phyloP scores from a whole-genome alignment of 495 filamentous ascomycete species.

The Xylaria palmicola region DNA sequence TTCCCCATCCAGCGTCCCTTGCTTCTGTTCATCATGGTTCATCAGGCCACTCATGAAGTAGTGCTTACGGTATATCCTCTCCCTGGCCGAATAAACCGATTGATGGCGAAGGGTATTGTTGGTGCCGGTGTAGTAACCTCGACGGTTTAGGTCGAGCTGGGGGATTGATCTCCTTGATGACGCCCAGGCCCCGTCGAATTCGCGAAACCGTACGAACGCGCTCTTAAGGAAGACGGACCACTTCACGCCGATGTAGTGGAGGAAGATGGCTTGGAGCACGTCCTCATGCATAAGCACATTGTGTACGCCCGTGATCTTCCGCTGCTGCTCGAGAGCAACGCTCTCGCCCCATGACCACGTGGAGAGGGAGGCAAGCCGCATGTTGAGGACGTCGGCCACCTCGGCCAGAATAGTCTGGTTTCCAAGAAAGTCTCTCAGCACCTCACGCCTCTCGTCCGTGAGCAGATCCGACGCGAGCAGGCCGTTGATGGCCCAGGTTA shows the following conservation, averaged over 20 bases:
- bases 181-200: conserved; percentile 43
- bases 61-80: conserved; percentile 39
- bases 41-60: conserved; percentile 57
- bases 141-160: conserved; percentile 43
- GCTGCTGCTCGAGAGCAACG: conserved; percentile 58
- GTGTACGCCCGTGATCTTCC: conserved; percentile 62
- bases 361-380: conserved; percentile 58
- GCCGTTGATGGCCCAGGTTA: conserved; percentile 54
- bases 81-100: conserved; percentile 37
- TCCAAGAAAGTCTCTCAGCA: conserved; percentile 59
- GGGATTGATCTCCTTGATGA: conserved; percentile 39
- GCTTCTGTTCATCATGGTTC: conserved; percentile 26
- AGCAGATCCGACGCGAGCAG: conserved; percentile 57
- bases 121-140: conserved; percentile 48
- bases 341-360: conserved; percentile 61
- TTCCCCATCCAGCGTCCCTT: conserved; percentile 34
- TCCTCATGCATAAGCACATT: conserved; percentile 67
- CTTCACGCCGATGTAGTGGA: conserved; percentile 62
- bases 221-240: conserved; percentile 59
- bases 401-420: conserved; percentile 58
- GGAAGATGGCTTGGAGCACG: conserved; percentile 61
- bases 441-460: conserved; percentile 56
- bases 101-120: neutral
- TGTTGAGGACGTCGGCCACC: conserved; percentile 66
- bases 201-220: conserved; percentile 45